Evolutionary conservation across 1,284 basidiomycete species (phyloP), one percentile per base, ranked within the genome.

Genomic region (Neonothopanus nambi): DNA sequence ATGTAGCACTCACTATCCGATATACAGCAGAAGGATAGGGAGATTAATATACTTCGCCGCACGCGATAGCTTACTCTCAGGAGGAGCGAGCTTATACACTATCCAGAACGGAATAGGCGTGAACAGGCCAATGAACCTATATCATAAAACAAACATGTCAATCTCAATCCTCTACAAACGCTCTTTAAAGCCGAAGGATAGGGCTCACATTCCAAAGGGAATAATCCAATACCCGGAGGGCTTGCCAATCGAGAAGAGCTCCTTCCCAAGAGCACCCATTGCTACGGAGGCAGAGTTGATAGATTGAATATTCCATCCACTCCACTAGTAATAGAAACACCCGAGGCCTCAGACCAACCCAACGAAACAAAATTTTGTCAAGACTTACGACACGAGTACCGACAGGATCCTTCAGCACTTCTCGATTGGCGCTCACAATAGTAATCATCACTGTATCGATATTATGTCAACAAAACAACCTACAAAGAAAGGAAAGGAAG

Each of bases 241-340:
- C 57, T 77, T 77, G 23, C 75, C 73, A 26, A 68, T 61, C 2
- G 68, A 61, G 59, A 71, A 76, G 48, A 81, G 71, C 55, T 80
- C 76, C 53, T 74, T 75, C 35, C 76, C 77, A 5, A 82, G 67
- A 7, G 80, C 79, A 41, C 80, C 81, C 77, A 80, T 78, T 0
- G 79, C 77, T 28, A 82, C 70, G 3, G 80, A 79, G 11, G 76
- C 73, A n/a, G 79, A 80, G 65, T 82, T 82, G 62, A 77, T 75
- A 38, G 70, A 65, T 58, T 81, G 77, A 48, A 80, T 70, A 54
- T 77, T 71, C 77, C 78, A 80, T 21, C 80, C 79, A 52, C 73
- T 76, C 79, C 79, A 81, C 65, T 63, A 15, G 15, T n/a, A 33
- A 36, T 23, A 13, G 9, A 11, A 13, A 11, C 30, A 33, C 8